phyloP scores from a whole-genome alignment of 2,329 filamentous ascomycete species.

The Venturia effusa region DNA sequence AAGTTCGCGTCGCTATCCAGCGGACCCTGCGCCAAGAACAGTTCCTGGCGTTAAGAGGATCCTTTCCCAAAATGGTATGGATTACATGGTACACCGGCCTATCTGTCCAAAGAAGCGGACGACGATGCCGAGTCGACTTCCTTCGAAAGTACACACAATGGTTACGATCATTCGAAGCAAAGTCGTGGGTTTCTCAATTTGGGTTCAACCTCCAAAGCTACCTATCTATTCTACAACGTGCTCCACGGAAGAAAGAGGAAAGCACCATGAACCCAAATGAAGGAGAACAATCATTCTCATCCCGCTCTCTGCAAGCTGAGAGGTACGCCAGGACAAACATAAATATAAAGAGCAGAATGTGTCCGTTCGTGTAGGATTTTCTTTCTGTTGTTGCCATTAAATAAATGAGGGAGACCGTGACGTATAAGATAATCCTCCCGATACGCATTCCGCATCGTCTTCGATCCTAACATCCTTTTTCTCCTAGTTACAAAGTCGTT shows the following conservation, averaged over 20 bases:
- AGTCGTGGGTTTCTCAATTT: background rate
- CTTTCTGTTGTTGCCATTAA: background rate
- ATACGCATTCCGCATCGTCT: background rate
- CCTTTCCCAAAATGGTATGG: too few species aligned
- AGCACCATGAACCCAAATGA: background rate
- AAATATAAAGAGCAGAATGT: background rate
- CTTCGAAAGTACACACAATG: too few species aligned
- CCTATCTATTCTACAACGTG: constrained; percentile 3
- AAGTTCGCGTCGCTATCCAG: too few species aligned
- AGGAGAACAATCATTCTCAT: background rate
- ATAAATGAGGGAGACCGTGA: background rate
- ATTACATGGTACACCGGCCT: too few species aligned
- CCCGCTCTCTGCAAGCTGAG: background rate
- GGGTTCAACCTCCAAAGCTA: background rate
- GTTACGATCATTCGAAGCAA: too few species aligned
- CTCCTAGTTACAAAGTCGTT: background rate
- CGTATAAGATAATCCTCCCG: background rate
- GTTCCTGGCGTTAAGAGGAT: too few species aligned
- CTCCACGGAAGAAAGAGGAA: constrained; percentile 1
- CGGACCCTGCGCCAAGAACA: too few species aligned
- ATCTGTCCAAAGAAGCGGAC: too few species aligned
- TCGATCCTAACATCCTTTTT: background rate
- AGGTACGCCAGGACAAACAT: background rate
- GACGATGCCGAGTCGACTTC: too few species aligned
- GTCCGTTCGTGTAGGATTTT: background rate